Evolutionary conservation across 2,329 filamentous ascomycete genomes (phyloP), one percentile per base, ranked within the genome.

Genomic region (Cladosporium sp.): DNA sequence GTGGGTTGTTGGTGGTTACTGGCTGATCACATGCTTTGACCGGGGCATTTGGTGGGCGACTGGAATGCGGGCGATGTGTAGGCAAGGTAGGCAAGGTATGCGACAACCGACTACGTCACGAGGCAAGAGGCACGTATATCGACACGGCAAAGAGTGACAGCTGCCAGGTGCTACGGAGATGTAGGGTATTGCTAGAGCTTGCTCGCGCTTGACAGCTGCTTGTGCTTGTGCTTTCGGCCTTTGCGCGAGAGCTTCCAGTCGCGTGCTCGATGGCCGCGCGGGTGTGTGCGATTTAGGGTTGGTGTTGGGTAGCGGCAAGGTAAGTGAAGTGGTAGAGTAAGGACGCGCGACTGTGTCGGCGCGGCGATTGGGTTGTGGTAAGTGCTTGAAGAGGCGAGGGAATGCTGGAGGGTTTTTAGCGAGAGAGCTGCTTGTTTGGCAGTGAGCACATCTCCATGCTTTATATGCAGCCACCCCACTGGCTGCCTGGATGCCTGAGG

Each of bases 21-120:
- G 52, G 40, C 19, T 19, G 39, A 32, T 55, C 52, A 55, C 52
- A 55, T 55, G 52, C 52, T 47, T 47, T 47, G 52, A 40, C 52
- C 15, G 52, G 40, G 28, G 52, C 52, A 55, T 55, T 13, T 36
- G 52, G 20, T 19, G 42, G 32, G 40, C 22, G 19, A 45, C 17
- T 35, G 25, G 40, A 44, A 55, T 35, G 52, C 22, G 25, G 28
- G n/a, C 20, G 19, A 36, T 37, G 10, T 39, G 50, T 19, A 12
- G 8, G 39, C 19, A 25, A 25, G 22, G 15, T 24, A 12, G 19
- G 28, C 39, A 20, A 44, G 24, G 36, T 17, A 24, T 20, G 48
- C 48, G 34, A 25, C 36, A 32, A 28, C 51, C 36, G 47, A 47
- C 52, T 55, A 45, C 40, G 52, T 55, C 52, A 55, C 52, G 52